Percentiles rank a stretch among this genome's conserved stretches.
Evolutionary conservation across 768 basidiomycete species (phyloP).

Genomic region (Hericium rajendrae): DNA sequence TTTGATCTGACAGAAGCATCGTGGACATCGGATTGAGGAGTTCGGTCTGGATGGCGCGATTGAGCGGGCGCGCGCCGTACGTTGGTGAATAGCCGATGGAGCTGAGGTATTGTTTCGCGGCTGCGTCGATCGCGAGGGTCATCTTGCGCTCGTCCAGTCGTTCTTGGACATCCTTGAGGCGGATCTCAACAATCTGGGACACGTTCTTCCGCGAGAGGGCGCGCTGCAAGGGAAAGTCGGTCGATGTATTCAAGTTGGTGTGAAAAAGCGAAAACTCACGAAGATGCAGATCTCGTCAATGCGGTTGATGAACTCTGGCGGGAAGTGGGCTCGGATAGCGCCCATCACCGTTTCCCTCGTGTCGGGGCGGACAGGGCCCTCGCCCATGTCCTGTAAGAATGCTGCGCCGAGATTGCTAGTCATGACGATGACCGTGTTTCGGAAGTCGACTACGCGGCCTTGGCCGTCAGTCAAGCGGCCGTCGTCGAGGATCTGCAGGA

Average conservation of each 20-base stretch:
- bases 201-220: constrained; percentile 70
- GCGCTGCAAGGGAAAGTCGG: constrained; percentile 38
- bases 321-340: constrained; percentile 78
- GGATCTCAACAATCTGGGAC: constrained; percentile 79
- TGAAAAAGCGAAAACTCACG: constrained; percentile 20
- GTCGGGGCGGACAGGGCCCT: constrained; percentile 53
- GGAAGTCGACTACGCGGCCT: constrained; percentile 81
- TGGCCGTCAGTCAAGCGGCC: constrained; percentile 89
- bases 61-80: constrained; percentile 90
- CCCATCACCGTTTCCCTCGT: constrained; percentile 65
- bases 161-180: constrained; percentile 76
- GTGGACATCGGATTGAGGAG: constrained; percentile 85
- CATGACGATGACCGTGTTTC: constrained; percentile 90
- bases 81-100: constrained; percentile 70
- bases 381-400: constrained; percentile 65
- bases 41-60: constrained; percentile 85
- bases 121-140: constrained; percentile 63
- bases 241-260: constrained; percentile 20
- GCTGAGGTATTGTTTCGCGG: constrained; percentile 65
- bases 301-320: constrained; percentile 88
- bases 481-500: constrained; percentile 84
- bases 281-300: constrained; percentile 83
- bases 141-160: constrained; percentile 78
- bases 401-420: constrained; percentile 85
- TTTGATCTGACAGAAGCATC: constrained; percentile 72